These are phyloP conservation scores for Chytriomyces hyalinus DNA, from an alignment of 192 early-diverging fungal genomes.

Conservation along the genomic window DNA sequence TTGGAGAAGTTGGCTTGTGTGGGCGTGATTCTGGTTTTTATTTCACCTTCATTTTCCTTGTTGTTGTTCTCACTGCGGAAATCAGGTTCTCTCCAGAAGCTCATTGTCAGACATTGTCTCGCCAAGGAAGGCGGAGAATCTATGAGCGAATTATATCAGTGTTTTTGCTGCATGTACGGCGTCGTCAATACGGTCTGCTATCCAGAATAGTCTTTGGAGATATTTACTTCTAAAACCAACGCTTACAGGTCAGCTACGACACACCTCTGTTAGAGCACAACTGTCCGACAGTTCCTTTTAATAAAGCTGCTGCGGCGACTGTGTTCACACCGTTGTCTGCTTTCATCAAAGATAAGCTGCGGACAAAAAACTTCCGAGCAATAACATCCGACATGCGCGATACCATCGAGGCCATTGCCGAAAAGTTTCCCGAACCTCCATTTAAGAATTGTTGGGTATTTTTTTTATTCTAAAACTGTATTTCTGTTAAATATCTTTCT, in stretches of 20 bases:
- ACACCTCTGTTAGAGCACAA: conserved; percentile 23
- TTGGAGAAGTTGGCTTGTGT: conserved; percentile 31
- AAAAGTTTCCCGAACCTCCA: conserved; percentile 30
- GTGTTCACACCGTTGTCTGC: conserved; percentile 10
- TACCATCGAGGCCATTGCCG: conserved; percentile 15
- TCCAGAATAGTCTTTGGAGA: background rate
- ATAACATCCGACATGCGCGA: conserved; percentile 28
- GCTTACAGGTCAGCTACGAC: conserved; percentile 13
- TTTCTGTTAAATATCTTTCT: background rate
- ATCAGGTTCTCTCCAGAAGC: conserved; percentile 6
- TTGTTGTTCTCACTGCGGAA: background rate
- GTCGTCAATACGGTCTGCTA: conserved; percentile 13
- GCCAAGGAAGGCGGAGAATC: conserved; percentile 1
- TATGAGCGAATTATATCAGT: conserved; percentile 31
- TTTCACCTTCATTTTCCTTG: background rate
- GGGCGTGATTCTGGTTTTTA: conserved; percentile 19
- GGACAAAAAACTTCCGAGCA: background rate
- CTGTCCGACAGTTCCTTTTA: background rate
- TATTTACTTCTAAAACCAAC: background rate
- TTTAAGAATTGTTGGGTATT: conserved; percentile 14
- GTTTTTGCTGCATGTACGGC: conserved; percentile 34
- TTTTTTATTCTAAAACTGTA: conserved; percentile 3
- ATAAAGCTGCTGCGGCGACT: conserved; percentile 9
- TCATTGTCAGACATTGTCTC: conserved; percentile 5
- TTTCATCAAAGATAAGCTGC: conserved; percentile 13